Evolutionary conservation across 805 yeast species (phyloP).

Genomic region (Saccharomycopsis olivae): DNA sequence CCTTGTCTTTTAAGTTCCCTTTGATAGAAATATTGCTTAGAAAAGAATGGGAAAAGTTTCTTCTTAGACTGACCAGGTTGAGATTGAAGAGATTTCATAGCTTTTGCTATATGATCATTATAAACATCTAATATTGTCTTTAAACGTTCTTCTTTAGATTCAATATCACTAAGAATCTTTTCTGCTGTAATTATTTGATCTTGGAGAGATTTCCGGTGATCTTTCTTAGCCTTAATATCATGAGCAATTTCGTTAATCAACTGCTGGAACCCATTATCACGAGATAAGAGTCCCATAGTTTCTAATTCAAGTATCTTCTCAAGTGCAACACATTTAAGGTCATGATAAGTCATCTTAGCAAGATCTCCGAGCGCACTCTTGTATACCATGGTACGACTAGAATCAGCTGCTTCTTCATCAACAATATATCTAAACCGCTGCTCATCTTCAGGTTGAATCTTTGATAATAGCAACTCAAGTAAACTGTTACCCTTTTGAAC

Average conservation of each 20-base stretch:
- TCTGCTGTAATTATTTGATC: conserved; percentile 26
- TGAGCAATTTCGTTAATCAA: conserved; percentile 73
- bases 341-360: conserved; percentile 46
- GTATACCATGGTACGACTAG: conserved; percentile 30
- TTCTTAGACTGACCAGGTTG: conserved; percentile 21
- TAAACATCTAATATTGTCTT: conserved; percentile 29
- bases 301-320: conserved; percentile 73
- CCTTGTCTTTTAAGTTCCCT: conserved; percentile 58
- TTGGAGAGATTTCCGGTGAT: conserved; percentile 26
- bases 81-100: conserved; percentile 32
- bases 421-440: conserved; percentile 46
- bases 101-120: conserved; percentile 33
- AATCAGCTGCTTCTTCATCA: conserved; percentile 31
- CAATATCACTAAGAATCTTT: conserved; percentile 26
- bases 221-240: conserved; percentile 46
- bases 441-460: conserved; percentile 64
- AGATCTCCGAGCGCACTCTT: conserved; percentile 40
- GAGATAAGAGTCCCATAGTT: conserved; percentile 46
- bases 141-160: conserved; percentile 29
- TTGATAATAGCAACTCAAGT: conserved; percentile 56
- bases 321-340: conserved; percentile 65
- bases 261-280: conserved; percentile 66
- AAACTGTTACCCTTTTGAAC: conserved; percentile 64
- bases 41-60: conserved; percentile 31
- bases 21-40: conserved; percentile 68